Base-by-base conservation (phyloP, 2,329 filamentous ascomycete genomes). In the Aureobasidium sp. region DNA sequence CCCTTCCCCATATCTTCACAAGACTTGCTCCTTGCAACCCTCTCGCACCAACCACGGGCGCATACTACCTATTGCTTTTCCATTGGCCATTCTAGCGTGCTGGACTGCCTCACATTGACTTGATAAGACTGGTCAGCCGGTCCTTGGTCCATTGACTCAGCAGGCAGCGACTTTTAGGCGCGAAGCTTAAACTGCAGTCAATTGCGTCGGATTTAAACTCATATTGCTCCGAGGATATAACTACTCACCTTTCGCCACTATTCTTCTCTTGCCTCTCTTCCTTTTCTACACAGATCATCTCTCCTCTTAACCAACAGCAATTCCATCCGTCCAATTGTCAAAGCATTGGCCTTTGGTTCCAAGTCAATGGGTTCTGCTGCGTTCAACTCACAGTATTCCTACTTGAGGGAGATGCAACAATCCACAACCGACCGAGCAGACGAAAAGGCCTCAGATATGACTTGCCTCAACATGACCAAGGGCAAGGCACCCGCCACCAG, bases 111-210 rank as follows among this genome's bases (percentile, higher is more conserved):
- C 51, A 45, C n/a, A 37, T 17, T 19, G n/a, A 5, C 27, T 57
- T 46, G 37, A 45, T 46, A 46, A 40, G 23, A 46, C 40, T 46
- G 40, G 40, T 46, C 53, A 35, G 21, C 50, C 29, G 37, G 40
- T 25, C 8, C 53, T 57, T 23, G 53, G 37, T n/a, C 55, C 31
- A 58, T 58, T 58, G 55, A 58, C 55, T 58, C 55, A 58, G 55
- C 43, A 58, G 55, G 55, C 55, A 58, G 55, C 55, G 43, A 58
- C 55, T 58, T 58, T 58, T 57, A 55, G 31, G 53, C 40, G 53
- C 27, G 27, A 58, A 58, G 55, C 43, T 58, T 47, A 58, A 57
- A 47, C 21, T 46, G 29, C 42, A 49, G 4, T 40, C 55, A 49
- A 58, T 58, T 58, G 55, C 42, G 23, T 43, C 55, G 55, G 55